Conservation (phyloP, 306 rosid species). For the Morella rubra region DNA sequence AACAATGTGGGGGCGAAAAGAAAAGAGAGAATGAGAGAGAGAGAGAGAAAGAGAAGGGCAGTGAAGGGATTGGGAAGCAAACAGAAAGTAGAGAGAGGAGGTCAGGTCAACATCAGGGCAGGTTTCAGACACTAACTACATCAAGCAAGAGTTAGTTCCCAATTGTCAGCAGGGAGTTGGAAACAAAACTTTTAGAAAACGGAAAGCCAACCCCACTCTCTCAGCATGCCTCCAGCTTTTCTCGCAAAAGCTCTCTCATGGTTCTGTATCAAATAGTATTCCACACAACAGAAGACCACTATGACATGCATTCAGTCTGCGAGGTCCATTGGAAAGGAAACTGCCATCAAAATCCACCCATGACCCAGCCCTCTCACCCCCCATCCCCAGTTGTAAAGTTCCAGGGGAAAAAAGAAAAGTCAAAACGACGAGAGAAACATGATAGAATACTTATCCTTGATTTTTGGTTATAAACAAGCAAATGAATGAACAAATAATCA, state of each 20-base stretch:
- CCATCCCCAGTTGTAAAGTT: background rate
- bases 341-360: constrained; percentile 8
- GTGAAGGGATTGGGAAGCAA: too few species aligned
- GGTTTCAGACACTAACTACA: constrained; percentile 15
- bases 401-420: background rate
- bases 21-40: background rate
- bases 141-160: constrained; percentile 12
- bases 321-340: constrained; percentile 2
- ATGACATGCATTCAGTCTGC: background rate
- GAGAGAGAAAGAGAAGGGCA: too few species aligned
- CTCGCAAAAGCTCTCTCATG: constrained; percentile 8
- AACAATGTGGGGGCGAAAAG: background rate
- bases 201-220: background rate
- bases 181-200: background rate
- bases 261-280: background rate
- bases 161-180: background rate
- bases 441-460: background rate
- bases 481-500: background rate
- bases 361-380: constrained; percentile 3
- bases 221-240: constrained; percentile 6
- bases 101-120: background rate
- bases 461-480: background rate
- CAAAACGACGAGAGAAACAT: background rate
- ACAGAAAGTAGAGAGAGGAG: background rate
- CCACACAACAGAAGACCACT: background rate